phyloP scores from a whole-genome alignment of 305 asterid genomes.

The Salvia sclarea region DNA sequence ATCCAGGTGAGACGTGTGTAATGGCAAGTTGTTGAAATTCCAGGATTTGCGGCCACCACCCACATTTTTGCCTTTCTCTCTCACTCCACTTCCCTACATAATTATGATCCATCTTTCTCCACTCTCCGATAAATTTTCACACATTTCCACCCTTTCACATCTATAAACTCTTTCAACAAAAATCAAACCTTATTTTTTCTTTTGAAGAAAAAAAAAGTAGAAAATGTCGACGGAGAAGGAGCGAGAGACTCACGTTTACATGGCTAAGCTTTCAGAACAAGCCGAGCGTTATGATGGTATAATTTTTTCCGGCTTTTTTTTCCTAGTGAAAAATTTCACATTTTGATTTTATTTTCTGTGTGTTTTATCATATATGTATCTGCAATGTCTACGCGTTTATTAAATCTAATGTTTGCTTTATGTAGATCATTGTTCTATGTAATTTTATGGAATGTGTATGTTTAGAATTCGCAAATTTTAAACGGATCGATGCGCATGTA shows the following conservation, averaged over 20 bases:
- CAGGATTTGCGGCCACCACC: conserved; percentile 33
- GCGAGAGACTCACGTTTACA: conserved; percentile 48
- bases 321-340: background rate
- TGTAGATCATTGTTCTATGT: conserved; percentile 17
- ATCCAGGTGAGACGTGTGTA: conserved; percentile 22
- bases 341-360: background rate
- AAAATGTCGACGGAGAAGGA: conserved; percentile 47
- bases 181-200: too few species aligned
- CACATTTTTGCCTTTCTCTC: conserved; percentile 13
- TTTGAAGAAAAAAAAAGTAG: background rate
- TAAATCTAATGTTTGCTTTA: background rate
- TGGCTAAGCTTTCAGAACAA: conserved; percentile 54
- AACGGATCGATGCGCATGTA: background rate
- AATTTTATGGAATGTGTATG: background rate
- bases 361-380: background rate
- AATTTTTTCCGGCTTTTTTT: background rate
- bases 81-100: background rate
- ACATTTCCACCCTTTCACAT: background rate
- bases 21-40: conserved; percentile 7
- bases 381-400: background rate
- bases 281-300: conserved; percentile 59
- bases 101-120: conserved; percentile 8
- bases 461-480: background rate
- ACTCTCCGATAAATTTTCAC: background rate
- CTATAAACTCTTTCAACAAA: background rate